Evolutionary conservation across 163 green algal genomes (phyloP).

Genomic region (Chlamydomonas reinhardtii): DNA sequence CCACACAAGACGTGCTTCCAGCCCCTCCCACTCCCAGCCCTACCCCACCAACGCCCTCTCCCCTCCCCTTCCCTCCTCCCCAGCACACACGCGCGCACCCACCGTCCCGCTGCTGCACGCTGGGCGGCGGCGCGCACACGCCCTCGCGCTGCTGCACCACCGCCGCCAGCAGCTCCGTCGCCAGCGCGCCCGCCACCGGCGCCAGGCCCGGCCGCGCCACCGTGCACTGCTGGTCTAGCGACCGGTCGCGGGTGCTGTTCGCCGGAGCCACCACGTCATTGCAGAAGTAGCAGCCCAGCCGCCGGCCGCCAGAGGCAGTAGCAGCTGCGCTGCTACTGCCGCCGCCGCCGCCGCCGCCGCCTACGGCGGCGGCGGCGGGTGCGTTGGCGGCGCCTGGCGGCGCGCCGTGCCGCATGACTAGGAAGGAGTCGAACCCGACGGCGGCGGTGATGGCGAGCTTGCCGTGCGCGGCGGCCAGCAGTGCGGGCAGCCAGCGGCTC

Average conservation of each 20-base stretch:
- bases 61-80: not conserved
- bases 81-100: not conserved
- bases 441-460: conserved; percentile 96
- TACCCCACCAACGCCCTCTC: too few species aligned
- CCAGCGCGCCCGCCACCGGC: conserved; percentile 88
- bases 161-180: conserved; percentile 83
- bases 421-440: conserved; percentile 92
- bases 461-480: conserved; percentile 82
- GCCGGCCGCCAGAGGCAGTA: too few species aligned
- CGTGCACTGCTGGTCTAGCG: conserved; percentile 97
- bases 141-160: conserved; percentile 83
- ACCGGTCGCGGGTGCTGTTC: conserved; percentile 89
- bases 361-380: not conserved
- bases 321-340: too few species aligned
- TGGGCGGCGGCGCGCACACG: conserved; percentile 66
- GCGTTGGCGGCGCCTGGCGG: conserved; percentile 30
- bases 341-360: conserved; percentile 18
- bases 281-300: conserved; percentile 99
- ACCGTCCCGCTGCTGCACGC: not conserved
- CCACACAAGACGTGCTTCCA: too few species aligned
- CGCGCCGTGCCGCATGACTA: conserved; percentile 93
- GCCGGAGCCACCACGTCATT: conserved; percentile 97
- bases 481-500: conserved; percentile 87
- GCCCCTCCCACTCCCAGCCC: too few species aligned
- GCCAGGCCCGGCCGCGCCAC: conserved; percentile 92